Conservation (phyloP, 441 rosid genomes). For the Raphanus hybrid region DNA sequence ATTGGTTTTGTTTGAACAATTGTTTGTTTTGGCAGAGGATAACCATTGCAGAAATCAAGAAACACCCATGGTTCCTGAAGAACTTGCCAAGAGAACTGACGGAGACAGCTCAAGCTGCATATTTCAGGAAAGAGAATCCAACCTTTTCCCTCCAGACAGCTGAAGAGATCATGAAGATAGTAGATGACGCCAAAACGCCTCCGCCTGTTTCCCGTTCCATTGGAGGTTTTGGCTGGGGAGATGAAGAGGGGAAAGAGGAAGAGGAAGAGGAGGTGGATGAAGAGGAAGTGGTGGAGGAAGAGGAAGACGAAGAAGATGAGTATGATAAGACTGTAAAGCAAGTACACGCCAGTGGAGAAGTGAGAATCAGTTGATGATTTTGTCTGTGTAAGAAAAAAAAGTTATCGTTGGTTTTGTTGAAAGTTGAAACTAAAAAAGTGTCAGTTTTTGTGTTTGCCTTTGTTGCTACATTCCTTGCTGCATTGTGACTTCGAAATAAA, state of each 20-base stretch:
- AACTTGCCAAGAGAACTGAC: constrained; percentile 87
- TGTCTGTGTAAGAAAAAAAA: constrained; percentile 49
- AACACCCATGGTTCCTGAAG: constrained; percentile 75
- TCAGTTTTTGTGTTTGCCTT: neutral
- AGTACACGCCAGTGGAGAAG: constrained; percentile 77
- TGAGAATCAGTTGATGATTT: constrained; percentile 49
- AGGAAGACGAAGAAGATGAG: constrained; percentile 76
- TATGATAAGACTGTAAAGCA: constrained; percentile 79
- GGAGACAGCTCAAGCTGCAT: constrained; percentile 77
- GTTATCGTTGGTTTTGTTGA: constrained; percentile 44
- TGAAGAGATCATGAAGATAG: constrained; percentile 69
- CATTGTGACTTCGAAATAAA: constrained; percentile 22
- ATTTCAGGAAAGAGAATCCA: constrained; percentile 69
- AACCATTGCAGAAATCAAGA: constrained; percentile 67
- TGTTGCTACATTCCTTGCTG: neutral
- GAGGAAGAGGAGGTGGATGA: constrained; percentile 31
- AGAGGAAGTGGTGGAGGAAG: too few species aligned
- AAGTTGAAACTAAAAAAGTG: constrained; percentile 3
- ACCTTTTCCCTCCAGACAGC: constrained; percentile 59
- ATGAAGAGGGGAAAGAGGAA: constrained; percentile 67
- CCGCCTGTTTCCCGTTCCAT: constrained; percentile 63
- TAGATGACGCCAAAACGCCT: constrained; percentile 64
- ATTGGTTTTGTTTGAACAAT: neutral
- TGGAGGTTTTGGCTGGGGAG: constrained; percentile 82
- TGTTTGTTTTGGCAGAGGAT: constrained; percentile 51